Conservation (phyloP, 495 filamentous ascomycete genomes). For the Pyrenula aspistea region DNA sequence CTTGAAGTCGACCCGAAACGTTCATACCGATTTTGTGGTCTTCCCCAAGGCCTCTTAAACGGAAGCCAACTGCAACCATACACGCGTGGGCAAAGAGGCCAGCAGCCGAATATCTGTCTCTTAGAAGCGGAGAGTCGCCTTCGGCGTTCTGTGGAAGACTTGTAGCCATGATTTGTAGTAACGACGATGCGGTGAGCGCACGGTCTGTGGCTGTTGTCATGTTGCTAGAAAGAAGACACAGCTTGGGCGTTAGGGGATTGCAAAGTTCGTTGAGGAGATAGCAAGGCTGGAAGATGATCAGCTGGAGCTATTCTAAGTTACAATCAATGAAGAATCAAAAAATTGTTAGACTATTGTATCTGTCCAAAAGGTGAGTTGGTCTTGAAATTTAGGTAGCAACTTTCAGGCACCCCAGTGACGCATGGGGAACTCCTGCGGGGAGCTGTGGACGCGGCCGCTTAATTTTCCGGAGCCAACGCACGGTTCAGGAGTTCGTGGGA, state of each 20-base stretch:
- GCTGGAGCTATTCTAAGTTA: too few species aligned
- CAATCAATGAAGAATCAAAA: too few species aligned
- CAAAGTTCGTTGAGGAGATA: too few species aligned
- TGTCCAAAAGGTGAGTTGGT: too few species aligned
- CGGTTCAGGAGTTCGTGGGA: neutral
- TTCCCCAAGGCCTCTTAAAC: constrained; percentile 71
- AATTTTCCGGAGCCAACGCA: neutral
- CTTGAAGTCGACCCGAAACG: neutral
- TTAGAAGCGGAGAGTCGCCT: constrained; percentile 40
- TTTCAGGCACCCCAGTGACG: too few species aligned
- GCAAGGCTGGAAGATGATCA: too few species aligned
- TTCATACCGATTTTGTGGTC: constrained; percentile 53
- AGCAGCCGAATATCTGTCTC: constrained; percentile 70
- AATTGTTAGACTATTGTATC: too few species aligned
- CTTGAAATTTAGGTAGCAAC: too few species aligned
- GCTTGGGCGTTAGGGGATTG: too few species aligned
- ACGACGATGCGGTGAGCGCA: constrained; percentile 9
- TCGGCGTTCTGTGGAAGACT: constrained; percentile 28
- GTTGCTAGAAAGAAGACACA: too few species aligned
- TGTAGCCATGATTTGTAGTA: constrained; percentile 11
- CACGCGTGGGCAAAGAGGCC: constrained; percentile 77
- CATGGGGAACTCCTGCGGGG: neutral
- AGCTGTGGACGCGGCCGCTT: neutral
- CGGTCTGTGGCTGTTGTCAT: constrained; percentile 12
- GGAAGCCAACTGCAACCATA: constrained; percentile 70